Base-by-base conservation (phyloP, 192 early-diverging fungal species). In the Backusella luteola region DNA sequence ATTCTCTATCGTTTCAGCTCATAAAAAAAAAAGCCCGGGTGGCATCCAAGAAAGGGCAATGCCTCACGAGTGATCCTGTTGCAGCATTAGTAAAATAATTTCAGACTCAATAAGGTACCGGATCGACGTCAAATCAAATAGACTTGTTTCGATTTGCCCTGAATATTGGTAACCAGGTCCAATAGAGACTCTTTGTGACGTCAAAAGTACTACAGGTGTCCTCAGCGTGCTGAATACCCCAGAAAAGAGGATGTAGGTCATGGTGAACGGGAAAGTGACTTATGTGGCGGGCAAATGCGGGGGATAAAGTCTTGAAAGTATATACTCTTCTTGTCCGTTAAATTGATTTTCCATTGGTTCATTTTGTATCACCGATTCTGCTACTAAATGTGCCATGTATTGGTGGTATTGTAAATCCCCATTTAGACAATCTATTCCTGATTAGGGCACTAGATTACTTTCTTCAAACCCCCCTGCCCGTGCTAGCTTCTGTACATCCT, bases 241-340 rank as follows among this genome's bases (percentile, higher is more conserved):
- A 63, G 56, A 63, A 63, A 23, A 63, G 56, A 63, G 56, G 8
- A 56, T 56, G 23, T 56, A 56, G 53, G 56, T 63, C 56, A 36
- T 74, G 11, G 56, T 26, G 21, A 66, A 66, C 66, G 74, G 74
- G 74, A 75, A 75, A 67, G 74, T 67, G 74, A 67, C 42, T 67
- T 35, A 67, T 35, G 21, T 75, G 74, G 74, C 74, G 74, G 74
- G 74, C 74, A 71, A 71, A 71, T 42, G 70, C 70, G 70, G 70
- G 70, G 70, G 39, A 29, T 32, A 19, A 44, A 44, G 41, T 29
- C 38, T 42, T 71, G 26, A 41, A 44, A 8, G n/a, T 29, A 32
- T 63, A 14, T 63, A 63, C 56, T 63, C 23, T 63, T 63, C 56
- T 63, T 63, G 56, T 26, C 56, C n/a, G 56, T 63, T 63, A 63